Base-by-base conservation (phyloP, 2,329 filamentous ascomycete genomes). In the Nothopassalora personata region DNA sequence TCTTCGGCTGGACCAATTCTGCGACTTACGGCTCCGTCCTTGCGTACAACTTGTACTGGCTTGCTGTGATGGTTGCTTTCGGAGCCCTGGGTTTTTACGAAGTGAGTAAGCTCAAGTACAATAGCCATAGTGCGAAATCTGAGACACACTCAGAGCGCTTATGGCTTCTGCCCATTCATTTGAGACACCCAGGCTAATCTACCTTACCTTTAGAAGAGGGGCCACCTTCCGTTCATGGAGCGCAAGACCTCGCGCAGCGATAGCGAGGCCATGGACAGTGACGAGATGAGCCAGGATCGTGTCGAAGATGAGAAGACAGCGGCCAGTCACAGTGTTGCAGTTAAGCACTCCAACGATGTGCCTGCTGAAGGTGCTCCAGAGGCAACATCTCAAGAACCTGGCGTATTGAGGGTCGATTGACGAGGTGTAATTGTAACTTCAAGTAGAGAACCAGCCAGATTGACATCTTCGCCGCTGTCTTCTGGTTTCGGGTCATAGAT, bases 11-110 rank as follows among this genome's bases (percentile, higher is more conserved):
- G 91, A 83, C 86, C 61, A 96, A 96, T 77, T 90, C 88, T 11
- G 91, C 89, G 5, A 95, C 91, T 1, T 91, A 93, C 68, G 90
- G 91, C 54, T 92, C 89, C 1, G 88, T 96, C 64, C 85, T 96
- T 63, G 86, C 88, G 1, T 96, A 96, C 77, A 95, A 94, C 71
- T 59, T 93, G 15, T 96, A 96, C 77, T 96, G 91, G 91, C 75
- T 94, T 53, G 79, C 61, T 8, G 80, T 90, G 64, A 90, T 91
- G 58, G 61, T 79, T 15, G 81, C 80, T 5, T 89, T 93, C 70
- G 61, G 84, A 13, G 65, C 77, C 34, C 81, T 93, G 79, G 80
- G 86, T 46, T 90, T 84, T 75, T 82, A 82, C 63, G 90, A 94
- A 23, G 23, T 23, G 23, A 23, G 23, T 23, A 23, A 23, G 23